Base-by-base conservation (phyloP, 1,284 basidiomycete species). In the Tremellales sp. region DNA sequence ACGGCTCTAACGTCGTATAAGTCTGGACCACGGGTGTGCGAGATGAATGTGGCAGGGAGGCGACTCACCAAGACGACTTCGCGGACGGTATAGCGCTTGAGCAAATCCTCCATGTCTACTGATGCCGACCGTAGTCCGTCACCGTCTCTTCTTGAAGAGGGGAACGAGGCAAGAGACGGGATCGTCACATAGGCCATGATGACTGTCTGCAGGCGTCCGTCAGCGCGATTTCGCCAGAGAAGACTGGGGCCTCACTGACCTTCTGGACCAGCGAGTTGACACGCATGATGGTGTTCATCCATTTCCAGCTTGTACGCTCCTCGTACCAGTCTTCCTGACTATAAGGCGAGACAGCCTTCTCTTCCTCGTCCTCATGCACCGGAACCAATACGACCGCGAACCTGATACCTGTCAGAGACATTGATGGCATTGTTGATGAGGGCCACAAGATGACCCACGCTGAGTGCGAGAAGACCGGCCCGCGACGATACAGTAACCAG, bases 201-300 rank as follows among this genome's bases (percentile, higher is more conserved):
- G 7, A 96, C 79, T 0, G 91, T 96, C 91, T 15, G 41, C 10
- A 31, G 12, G 12, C 21, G 22, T 7, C n/a, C 15, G 43, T n/a
- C 19, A 40, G 12, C 36, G 36, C 8, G 8, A 8, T 31, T 8
- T 31, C 29, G 15, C 29, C 10, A 33, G 8, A n/a, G n/a, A 33
- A 8, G 29, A 10, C 10, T 33, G 29, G 29, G n/a, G 37, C 22
- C 24, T 25, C 15, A 57, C 72, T 40, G 40, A 85, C 92, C 82
- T 99, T 99, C 76, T 92, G 90, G 2, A 98, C 96, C 70, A 97
- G 91, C 0, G 88, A 86, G 71, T 97, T 97, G 17, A 98, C 94
- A 22, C 96, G 84, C 68, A 97, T 98, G 52, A 97, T 82, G 2
- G 96, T 98, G 70, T 89, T 91, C 33, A 99, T 82, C 92, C 93